Base-by-base conservation (phyloP, 495 filamentous ascomycete genomes). In the Penicillium chermesinum region DNA sequence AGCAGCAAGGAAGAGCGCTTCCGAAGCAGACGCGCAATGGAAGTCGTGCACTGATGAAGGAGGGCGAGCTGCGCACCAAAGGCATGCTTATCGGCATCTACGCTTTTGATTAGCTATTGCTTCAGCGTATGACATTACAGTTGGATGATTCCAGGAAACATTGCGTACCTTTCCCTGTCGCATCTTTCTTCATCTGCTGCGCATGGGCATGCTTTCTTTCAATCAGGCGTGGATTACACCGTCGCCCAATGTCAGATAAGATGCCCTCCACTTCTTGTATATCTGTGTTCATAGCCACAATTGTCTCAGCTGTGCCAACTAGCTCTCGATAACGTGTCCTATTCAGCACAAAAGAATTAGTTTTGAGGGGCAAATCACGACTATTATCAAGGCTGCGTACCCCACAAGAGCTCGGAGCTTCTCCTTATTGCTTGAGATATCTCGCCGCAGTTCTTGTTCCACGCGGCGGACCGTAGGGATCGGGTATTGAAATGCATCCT, bases 241-340 rank as follows among this genome's bases (percentile, higher is more conserved):
- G 77, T 35, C 77, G 75, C 39, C 88, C 90, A 67, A 95, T 81
- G 38, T 79, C 77, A 14, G 77, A 77, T 45, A 97, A 67, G 17
- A 77, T 77, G 0, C 72, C 65, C 62, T 96, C 89, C 16, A 89
- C 85, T 13, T 76, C 60, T 41, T 85, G 77, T 67, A 93, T 91
- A 51, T 89, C 79, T 9, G 58, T 66, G 37, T 90, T 84, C 91
- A 98, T 96, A 40, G 81, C 75, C 20, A 96, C 83, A 57, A 98
- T 98, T 18, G 83, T 80, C 61, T 96, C 90, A 21, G 93, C 93
- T 0, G 94, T 96, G 38, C 87, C 87, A 15, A 98, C 82, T 9
- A 97, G 81, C 52, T 95, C 88, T 59, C 93, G 82, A 66, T 98
- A 98, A 63, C 88, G 86, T 47, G 79, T 87, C n/a, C 83, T 86